These are phyloP conservation scores for Boletus pseudo-olivaceus DNA, from an alignment of 768 basidiomycete species.

Conservation along the genomic window DNA sequence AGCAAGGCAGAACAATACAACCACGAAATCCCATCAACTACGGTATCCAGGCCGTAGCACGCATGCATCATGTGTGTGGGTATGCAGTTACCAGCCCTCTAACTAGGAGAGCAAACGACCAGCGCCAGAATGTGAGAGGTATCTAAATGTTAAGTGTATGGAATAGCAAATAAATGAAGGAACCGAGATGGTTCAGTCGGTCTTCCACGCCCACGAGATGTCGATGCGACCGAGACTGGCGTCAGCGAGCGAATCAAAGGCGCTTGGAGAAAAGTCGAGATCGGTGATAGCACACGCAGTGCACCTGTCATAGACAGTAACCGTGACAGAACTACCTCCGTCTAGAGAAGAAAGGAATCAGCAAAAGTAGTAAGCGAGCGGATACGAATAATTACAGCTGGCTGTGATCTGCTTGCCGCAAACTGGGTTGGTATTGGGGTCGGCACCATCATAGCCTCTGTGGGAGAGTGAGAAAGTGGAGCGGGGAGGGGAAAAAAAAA, in stretches of 20 bases:
- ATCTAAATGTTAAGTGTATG: slow-evolving; percentile 15
- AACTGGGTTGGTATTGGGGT: slow-evolving; percentile 77
- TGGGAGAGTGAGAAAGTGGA: background rate
- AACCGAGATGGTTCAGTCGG: background rate
- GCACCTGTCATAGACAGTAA: slow-evolving; percentile 63
- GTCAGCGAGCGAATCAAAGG: slow-evolving; percentile 50
- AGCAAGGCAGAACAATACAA: slow-evolving; percentile 29
- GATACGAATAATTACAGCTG: slow-evolving; percentile 41
- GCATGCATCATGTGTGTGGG: slow-evolving; percentile 16
- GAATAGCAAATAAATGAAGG: slow-evolving; percentile 26
- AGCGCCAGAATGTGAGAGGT: slow-evolving; percentile 4
- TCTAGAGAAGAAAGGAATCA: slow-evolving; percentile 37
- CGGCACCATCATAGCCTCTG: slow-evolving; percentile 52
- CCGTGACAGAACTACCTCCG: slow-evolving; percentile 44
- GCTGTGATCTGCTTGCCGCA: slow-evolving; percentile 48
- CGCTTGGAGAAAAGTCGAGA: slow-evolving; percentile 62
- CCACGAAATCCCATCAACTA: slow-evolving; percentile 29
- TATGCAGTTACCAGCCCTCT: slow-evolving; percentile 13
- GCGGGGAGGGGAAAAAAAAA: background rate
- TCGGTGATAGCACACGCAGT: slow-evolving; percentile 45
- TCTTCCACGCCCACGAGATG: slow-evolving; percentile 50
- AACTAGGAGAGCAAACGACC: slow-evolving; percentile 26
- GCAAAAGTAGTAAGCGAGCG: background rate
- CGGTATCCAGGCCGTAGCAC: slow-evolving; percentile 24
- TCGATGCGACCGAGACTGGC: slow-evolving; percentile 48